Conservation (phyloP, 2,329 filamentous ascomycete species). For the Biscogniauxia marginata region DNA sequence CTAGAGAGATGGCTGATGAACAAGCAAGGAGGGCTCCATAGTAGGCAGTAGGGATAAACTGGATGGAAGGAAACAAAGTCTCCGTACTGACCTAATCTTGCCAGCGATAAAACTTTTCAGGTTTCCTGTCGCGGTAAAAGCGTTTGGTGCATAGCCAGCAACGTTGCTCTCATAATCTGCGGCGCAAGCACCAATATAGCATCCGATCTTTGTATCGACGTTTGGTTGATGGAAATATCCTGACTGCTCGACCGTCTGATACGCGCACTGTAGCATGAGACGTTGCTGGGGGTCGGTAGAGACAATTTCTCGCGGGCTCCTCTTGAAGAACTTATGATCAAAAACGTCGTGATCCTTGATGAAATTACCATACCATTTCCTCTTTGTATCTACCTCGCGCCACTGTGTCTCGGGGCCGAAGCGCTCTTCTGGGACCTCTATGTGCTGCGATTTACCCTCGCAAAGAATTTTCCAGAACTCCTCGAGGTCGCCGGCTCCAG, state of each 20-base stretch:
- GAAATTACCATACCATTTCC: conserved; percentile 27
- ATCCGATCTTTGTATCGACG: background rate
- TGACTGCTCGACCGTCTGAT: conserved; percentile 31
- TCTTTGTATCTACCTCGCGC: too few relatives aligned
- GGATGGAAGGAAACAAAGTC: too few relatives aligned
- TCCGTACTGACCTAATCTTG: too few relatives aligned
- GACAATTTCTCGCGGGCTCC: conserved; percentile 26
- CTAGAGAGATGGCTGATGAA: too few relatives aligned
- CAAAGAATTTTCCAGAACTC: conserved; percentile 22
- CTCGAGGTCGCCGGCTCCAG: conserved; percentile 24
- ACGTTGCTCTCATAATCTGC: conserved; percentile 22
- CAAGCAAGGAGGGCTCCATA: too few relatives aligned
- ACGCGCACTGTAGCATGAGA: conserved; percentile 35
- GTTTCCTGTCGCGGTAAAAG: conserved; percentile 26
- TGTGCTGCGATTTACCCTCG: conserved; percentile 11
- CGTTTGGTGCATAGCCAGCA: conserved; percentile 9
- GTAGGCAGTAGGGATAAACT: too few relatives aligned
- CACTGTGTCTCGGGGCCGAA: conserved; percentile 5
- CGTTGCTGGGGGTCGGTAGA: conserved; percentile 36
- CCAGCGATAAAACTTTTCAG: conserved; percentile 22
- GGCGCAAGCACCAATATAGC: conserved; percentile 6
- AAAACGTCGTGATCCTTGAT: conserved; percentile 21
- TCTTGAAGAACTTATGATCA: conserved; percentile 27
- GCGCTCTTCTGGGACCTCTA: conserved; percentile 1
- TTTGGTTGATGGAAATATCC: conserved; percentile 17